Base-by-base conservation (phyloP, 805 yeast species). In the Kazachstania africana region DNA sequence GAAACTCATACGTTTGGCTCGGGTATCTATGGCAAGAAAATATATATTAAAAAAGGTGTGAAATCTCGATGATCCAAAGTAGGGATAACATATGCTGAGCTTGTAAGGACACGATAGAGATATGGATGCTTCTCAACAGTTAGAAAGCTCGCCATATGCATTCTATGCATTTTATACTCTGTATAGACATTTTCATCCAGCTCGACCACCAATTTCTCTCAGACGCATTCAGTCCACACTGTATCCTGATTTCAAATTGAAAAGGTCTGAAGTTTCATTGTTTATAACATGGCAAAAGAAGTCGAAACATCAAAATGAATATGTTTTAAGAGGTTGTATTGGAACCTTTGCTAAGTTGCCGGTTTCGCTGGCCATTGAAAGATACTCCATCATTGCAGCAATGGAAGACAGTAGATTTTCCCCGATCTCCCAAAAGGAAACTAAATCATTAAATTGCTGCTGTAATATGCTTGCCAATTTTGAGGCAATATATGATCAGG, bases 241-340 rank as follows among this genome's bases (percentile, higher is more conserved):
- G 29, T 50, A 38, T 32, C 50, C 50, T 6, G 16, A 31, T 19
- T 19, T 17, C 12, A 5, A 22, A 17, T 10, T 24, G 2, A 27
- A 29, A 12, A 27, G 20, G 12, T 55, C 43, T 27, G 46, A 50
- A 25, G 57, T 60, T 5, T 91, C 97, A 0, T 57, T 88, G 17
- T 91, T 91, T 58, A 79, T 88, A 20, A 91, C 97, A 0, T 91
- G 95, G 95, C 76, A 74, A 43, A 65, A 68, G 35, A 43, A 45
- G 13, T 19, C 22, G 10, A 19, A 19, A 19, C 13, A 23, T 23
- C 6, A 23, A n/a, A 13, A 35, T n/a, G 32, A 23, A 2, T 54
- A 49, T 32, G 31, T 28, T 8, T 60, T 88, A 29, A 63, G 97
- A 26, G 98, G 98, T 0, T 88, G 98, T 49, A 91, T 88, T 33